Evolutionary conservation across 164 flowering plant genomes (phyloP), one percentile per base, ranked within the genome.

Genomic region (Kalanchoe fedtschenkoi): DNA sequence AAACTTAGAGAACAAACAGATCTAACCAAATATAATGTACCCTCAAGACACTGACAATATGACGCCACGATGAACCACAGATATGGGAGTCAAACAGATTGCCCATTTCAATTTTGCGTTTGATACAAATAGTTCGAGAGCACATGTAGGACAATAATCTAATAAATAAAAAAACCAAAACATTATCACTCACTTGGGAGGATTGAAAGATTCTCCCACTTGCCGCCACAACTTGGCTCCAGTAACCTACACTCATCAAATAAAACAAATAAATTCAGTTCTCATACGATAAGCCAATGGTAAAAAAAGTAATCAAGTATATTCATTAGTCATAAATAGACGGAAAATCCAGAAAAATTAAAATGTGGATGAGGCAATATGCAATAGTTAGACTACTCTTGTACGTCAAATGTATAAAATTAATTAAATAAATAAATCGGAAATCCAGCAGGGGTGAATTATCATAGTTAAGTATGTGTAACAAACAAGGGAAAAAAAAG

Each of bases 131-230:
- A n/a, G n/a, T 24, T 4, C 32, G 16, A 51, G 26, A 26, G 3
- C 22, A 51, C 32, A 26, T 51, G 56, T 17, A 51, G 32, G 26
- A 51, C 56, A 24, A 30, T 17, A 55, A 29, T 21, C 9, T 32
- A 17, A 65, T 22, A 30, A 11, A 26, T 4, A 13, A 15, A 7
- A 29, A 11, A 51, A 21, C 26, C 26, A 34, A 2, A 51, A 53
- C 41, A 17, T 35, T 19, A 42, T 35, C 22, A n/a, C n/a, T n/a
- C n/a, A 83, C 88, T 83, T 83, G 32, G 88, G 88, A 28, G 88
- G 88, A 42, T 76, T 72, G 70, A 83, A 83, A 29, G 83, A 71
- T 53, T 81, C 85, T 69, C 87, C 87, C 16, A 83, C 83, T 78
- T 81, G 85, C 51, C 85, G 76, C 87, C 87, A 83, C 65, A 75